Evolutionary conservation across 345 rosid species (phyloP).

Genomic region (Durio zibethinus): DNA sequence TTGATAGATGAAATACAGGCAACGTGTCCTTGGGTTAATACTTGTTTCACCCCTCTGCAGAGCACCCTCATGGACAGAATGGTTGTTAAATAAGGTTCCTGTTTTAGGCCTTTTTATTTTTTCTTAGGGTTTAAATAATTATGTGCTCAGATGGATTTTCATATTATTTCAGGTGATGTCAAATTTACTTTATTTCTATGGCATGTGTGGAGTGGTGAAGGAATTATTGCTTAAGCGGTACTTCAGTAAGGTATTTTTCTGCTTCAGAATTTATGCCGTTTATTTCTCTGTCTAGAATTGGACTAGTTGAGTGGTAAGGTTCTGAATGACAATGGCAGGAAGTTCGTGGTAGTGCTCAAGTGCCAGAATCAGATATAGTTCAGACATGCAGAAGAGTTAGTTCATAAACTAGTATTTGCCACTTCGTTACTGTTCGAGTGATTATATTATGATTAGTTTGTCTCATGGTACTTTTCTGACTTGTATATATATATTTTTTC

Average conservation of each 20-base stretch:
- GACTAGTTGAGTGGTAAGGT: constrained; percentile 18
- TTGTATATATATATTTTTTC: constrained; percentile 15
- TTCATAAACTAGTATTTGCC: constrained; percentile 8
- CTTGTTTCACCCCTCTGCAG: constrained; percentile 90
- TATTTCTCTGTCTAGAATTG: background rate
- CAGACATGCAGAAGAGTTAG: constrained; percentile 80
- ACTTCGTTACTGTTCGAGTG: background rate
- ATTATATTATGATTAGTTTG: background rate
- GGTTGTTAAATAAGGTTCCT: constrained; percentile 78
- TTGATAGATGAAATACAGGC: constrained; percentile 79
- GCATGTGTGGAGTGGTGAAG: constrained; percentile 87
- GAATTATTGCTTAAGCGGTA: constrained; percentile 79
- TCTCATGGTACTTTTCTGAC: background rate
- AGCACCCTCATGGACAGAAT: constrained; percentile 92
- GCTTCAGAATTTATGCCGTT: constrained; percentile 6
- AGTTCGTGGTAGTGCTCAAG: constrained; percentile 70
- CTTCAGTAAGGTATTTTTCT: constrained; percentile 72
- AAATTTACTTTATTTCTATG: constrained; percentile 78
- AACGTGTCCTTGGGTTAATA: constrained; percentile 81
- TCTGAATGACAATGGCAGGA: constrained; percentile 50
- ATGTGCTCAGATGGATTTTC: constrained; percentile 8
- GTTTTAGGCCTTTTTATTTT: constrained; percentile 17
- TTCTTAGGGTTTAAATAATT: background rate
- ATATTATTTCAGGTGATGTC: constrained; percentile 57
- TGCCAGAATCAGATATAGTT: constrained; percentile 74